Evolutionary conservation across 352 stramenopile genomes (phyloP), one percentile per base, ranked within the genome.

Genomic region (Phytophthora pini): DNA sequence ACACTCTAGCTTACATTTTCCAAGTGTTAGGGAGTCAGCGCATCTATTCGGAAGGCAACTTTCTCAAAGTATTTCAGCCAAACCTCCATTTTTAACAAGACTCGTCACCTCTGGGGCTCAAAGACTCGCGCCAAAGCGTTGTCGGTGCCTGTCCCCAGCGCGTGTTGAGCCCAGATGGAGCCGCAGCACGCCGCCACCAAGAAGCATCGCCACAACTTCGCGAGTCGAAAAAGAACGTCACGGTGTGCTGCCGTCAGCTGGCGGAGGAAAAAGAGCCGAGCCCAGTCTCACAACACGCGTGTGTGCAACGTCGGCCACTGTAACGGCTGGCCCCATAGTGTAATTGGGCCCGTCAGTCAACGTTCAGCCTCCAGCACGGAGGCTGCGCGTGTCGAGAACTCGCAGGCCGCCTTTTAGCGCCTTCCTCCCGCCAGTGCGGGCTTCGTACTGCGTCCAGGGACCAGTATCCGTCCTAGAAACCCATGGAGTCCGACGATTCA

Each of bases 401-500:
- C 29, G 24, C 22, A 27, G 44, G 51, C 36, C 36, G 38, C 38
- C 46, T 27, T 36, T 20, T 1, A 40, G 41, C 12, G 22, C 15
- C 41, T 46, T 53, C 32, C 32, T 44, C 27, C 41, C 15, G 47
- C 20, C 13, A 49, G 44, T 34, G 24, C 39, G 49, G 40, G 31
- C 22, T 61, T 60, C 44, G 20, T 48, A n/a, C 39, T 65, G 48
- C 46, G 44, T 13, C 40, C 3, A 29, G 34, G 29, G 45, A 36
- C 39, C n/a, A 41, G 36, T 17, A 41, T 17, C 5, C 15, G 34
- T 34, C 50, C 55, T 39, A 52, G 24, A 29, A 17, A 49, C 36
- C 15, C 15, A 77, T 77, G 69, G 59, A 66, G 44, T 70, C 62
- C 9, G 65, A 77, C 36, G 56, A 62, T 22, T 77, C 70, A 41